Conservation (phyloP, 768 basidiomycete species). For the Amanita pseudoporphyria region DNA sequence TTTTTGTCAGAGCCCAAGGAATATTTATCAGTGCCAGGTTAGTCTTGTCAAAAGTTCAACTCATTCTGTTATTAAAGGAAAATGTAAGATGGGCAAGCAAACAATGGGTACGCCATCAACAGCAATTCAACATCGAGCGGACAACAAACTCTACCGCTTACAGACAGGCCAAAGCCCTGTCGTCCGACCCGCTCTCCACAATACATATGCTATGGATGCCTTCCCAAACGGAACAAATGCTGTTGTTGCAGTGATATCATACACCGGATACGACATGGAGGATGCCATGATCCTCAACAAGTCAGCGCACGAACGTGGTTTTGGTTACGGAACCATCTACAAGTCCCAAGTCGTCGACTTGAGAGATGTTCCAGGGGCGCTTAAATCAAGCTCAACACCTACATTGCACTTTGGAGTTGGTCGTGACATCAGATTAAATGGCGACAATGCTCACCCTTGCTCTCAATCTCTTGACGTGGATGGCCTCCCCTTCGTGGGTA, state of each 20-base stretch:
- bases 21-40: constrained; percentile 92
- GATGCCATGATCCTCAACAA: constrained; percentile 99
- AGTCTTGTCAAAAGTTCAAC: not conserved
- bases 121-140: constrained; percentile 83
- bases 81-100: constrained; percentile 97
- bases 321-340: constrained; percentile 94
- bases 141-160: constrained; percentile 96
- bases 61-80: not conserved
- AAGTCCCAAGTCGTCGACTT: constrained; percentile 91
- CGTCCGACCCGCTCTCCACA: constrained; percentile 86
- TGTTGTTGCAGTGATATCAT: constrained; percentile 98
- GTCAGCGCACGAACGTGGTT: constrained; percentile 96
- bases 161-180: constrained; percentile 94
- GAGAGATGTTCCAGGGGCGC: constrained; percentile 64
- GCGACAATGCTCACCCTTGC: constrained; percentile 35
- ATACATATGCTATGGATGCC: constrained; percentile 94
- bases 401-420: constrained; percentile 89
- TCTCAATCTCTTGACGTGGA: constrained; percentile 61
- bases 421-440: constrained; percentile 49
- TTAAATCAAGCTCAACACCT: constrained; percentile 43
- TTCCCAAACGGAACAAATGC: constrained; percentile 99
- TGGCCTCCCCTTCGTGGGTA: constrained; percentile 77
- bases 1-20: constrained; percentile 62
- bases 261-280: constrained; percentile 99
- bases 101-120: constrained; percentile 98